Base-by-base conservation (phyloP, 768 basidiomycete species). In the Agrocybe praecox region DNA sequence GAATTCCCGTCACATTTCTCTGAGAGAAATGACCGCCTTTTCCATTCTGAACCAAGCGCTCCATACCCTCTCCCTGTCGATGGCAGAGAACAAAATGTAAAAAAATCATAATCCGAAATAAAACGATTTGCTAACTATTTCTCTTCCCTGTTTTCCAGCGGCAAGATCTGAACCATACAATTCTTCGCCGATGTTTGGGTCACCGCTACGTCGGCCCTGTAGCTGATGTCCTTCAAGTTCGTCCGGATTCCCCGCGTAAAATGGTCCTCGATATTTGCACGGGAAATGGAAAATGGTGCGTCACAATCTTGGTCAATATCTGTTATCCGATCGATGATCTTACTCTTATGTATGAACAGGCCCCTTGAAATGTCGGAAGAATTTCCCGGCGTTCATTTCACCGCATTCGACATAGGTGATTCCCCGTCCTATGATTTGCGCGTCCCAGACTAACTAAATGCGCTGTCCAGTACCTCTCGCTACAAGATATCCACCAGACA, bases 41-140 rank as follows among this genome's bases (percentile, higher is more conserved):
- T 86, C 72, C 85, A 86, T 75, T 86, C 87, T 64, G 81, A 84
- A 74, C 72, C 74, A 70, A 40, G 6, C 6, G 72, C 82, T 45
- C 86, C 85, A 48, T 93, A 92, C 67, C 85, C 86, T 12, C 73
- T 93, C 47, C 91, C 91, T 44, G 85, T 86, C 5, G 90, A 93
- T 69, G 77, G 80, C 17, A 75, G 75, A 6, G 91, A 93, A 69
- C 86, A 87, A 67, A 72, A 80, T 69, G 91, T 92, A 67, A 44
- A 29, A 5, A 9, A 5, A 29, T 29, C 26, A 29, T 40, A 40
- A 40, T 40, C 14, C n/a, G n/a, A n/a, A 14, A 42, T 34, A 40
- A 18, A 26, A 0, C n/a, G n/a, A 43, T 15, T 3, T 6, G n/a
- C 42, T 46, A 8, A 40, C 6, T 36, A 44, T 45, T 58, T 29